A percentile compares a stretch with the other conserved stretches of the same genome.
Conservation (phyloP, 2,329 filamentous ascomycete genomes). For the Alternaria tenuissima region DNA sequence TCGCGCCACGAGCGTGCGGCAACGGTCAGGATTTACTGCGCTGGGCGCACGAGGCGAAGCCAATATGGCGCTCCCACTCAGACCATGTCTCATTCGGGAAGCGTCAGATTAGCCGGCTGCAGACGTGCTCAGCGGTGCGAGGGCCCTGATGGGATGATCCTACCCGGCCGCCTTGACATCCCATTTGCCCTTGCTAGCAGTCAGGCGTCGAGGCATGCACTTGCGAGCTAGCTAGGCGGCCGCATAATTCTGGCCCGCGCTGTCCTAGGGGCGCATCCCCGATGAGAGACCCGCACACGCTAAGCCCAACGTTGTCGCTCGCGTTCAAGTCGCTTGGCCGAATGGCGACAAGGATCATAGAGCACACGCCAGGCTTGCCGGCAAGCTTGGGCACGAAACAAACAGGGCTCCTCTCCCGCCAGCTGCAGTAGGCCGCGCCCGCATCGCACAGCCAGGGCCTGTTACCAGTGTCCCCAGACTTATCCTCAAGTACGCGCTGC, state of each 20-base stretch:
- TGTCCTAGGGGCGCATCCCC: conserved; percentile 39
- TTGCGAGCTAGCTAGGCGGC: conserved; percentile 34
- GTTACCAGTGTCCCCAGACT: conserved; percentile 39
- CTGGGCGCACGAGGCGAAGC: conserved; percentile 37
- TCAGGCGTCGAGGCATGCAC: conserved; percentile 35
- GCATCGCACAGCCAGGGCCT: conserved; percentile 46
- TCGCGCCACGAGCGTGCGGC: conserved; percentile 42
- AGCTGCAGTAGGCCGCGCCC: conserved; percentile 47
- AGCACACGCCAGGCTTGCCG: conserved; percentile 36
- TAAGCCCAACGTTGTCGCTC: conserved; percentile 43
- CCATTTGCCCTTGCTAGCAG: conserved; percentile 47
- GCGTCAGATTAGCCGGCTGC: conserved; percentile 45
- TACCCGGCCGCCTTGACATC: conserved; percentile 38
- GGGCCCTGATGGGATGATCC: conserved; percentile 34
- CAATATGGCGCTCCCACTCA: conserved; percentile 41
- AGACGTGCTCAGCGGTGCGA: conserved; percentile 32
- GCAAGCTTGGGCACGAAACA: conserved; percentile 43
- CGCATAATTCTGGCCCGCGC: conserved; percentile 41
- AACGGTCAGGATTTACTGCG: conserved; percentile 34
- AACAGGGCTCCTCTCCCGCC: conserved; percentile 41
- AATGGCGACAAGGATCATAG: conserved; percentile 36
- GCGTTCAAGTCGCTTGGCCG: conserved; percentile 33
- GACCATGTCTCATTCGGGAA: conserved; percentile 35
- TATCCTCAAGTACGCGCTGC: conserved; percentile 49
- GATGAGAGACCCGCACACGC: conserved; percentile 43